Evolutionary conservation across 805 yeast species (phyloP).

Genomic region (Pichia paraexigua): DNA sequence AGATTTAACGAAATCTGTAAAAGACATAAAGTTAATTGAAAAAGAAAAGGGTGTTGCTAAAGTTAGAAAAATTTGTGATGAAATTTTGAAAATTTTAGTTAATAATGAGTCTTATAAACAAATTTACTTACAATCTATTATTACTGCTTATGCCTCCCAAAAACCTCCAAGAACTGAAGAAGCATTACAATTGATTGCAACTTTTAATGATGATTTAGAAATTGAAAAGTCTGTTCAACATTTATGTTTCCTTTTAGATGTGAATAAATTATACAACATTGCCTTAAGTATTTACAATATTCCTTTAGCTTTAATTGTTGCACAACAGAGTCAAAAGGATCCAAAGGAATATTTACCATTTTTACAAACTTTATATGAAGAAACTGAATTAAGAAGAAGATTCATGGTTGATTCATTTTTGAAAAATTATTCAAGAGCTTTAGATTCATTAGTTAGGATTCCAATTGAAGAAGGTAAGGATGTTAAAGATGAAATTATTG

Average conservation of each 20-base stretch:
- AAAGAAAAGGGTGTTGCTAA: slow-evolving; percentile 32
- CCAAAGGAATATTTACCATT: slow-evolving; percentile 96
- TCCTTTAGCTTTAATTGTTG: slow-evolving; percentile 69
- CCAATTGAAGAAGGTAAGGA: slow-evolving; percentile 28
- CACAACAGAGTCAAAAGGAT: slow-evolving; percentile 95
- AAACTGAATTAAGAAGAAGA: slow-evolving; percentile 55
- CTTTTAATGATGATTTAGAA: slow-evolving; percentile 38
- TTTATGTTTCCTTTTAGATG: slow-evolving; percentile 85
- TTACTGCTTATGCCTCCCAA: slow-evolving; percentile 90
- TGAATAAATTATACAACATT: slow-evolving; percentile 67
- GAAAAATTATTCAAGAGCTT: slow-evolving; percentile 59
- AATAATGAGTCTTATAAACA: slow-evolving; percentile 39
- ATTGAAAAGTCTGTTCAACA: slow-evolving; percentile 66
- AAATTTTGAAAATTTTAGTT: slow-evolving; percentile 49
- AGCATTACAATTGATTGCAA: slow-evolving; percentile 60
- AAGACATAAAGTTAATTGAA: slow-evolving; percentile 1
- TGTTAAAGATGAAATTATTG: slow-evolving; percentile 50
- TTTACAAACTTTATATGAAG: slow-evolving; percentile 67
- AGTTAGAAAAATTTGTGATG: slow-evolving; percentile 70
- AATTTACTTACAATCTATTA: slow-evolving; percentile 63
- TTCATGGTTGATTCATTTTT: slow-evolving; percentile 76
- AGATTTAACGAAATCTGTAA: slow-evolving; percentile 2
- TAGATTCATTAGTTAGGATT: slow-evolving; percentile 51
- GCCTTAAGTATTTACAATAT: slow-evolving; percentile 81
- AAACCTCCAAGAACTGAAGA: slow-evolving; percentile 76